Evolutionary conservation across 1,139 yeast genomes (phyloP), one percentile per base, ranked within the genome.

Genomic region (Pichia sp.): DNA sequence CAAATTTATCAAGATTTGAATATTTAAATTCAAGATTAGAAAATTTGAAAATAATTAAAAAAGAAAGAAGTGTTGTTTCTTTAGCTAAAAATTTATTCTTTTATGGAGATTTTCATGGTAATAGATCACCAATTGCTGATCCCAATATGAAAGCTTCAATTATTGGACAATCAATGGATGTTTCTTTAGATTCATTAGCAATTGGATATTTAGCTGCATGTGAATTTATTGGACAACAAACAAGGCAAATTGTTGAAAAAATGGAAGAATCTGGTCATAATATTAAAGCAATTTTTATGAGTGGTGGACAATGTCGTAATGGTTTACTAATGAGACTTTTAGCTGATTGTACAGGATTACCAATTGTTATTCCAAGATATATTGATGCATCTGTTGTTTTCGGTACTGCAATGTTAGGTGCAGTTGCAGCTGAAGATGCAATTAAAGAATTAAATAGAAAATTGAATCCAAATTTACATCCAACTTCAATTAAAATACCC

Each of bases 281-380:
- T 27, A 79, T 92, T 55, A 72, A 76, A 37, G 77, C 88, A 43
- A 81, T 92, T 53, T 92, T 83, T 68, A 83, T 92, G 81, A 83
- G 95, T 57, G 98, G 98, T 49, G 97, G 98, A 32, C 98, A 92
- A 67, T 89, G 97, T 67, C 79, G 97, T 64, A 92, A 92, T 67
- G 85, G 88, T 26, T 72, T 92, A 55, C 74, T 92, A 55, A 89
- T 94, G 81, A 78, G 95, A 69, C 72, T 90, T 53, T 75, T 92
- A 66, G 96, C 97, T 2, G 95, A 92, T 59, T 86, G 95, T 62
- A 88, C 97, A 0, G 95, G 95, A 4, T 74, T 85, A 69, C 95
- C 97, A n/a, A 81, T 92, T 46, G 78, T 92, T 44, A 87, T 90
- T 57, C 98, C 98, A 46, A 78, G 94, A 63, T 89, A 90, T 66